phyloP scores from a whole-genome alignment of 768 basidiomycete genomes.

The Amylocystis lapponica region DNA sequence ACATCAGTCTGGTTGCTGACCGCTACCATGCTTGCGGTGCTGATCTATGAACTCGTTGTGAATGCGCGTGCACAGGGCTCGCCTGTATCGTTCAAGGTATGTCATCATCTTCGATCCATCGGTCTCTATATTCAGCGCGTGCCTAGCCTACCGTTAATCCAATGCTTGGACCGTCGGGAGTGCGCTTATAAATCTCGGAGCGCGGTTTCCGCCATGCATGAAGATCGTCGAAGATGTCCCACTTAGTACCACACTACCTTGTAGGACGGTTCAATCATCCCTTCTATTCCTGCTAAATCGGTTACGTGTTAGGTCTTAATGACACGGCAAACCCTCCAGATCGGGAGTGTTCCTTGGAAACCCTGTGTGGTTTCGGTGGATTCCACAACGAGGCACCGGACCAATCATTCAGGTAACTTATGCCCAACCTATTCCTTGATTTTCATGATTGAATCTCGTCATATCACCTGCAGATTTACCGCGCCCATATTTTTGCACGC shows the following conservation, averaged over 20 bases:
- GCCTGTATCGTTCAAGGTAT: conserved; percentile 79
- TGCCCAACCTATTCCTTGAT: background rate
- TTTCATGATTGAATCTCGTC: background rate
- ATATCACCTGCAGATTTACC: conserved; percentile 58
- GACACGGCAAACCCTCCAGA: conserved; percentile 78
- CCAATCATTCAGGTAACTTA: conserved; percentile 48
- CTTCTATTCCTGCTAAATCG: background rate
- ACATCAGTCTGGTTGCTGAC: conserved; percentile 67
- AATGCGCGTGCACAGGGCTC: conserved; percentile 75
- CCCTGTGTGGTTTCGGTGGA: conserved; percentile 88
- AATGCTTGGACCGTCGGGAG: conserved; percentile 87
- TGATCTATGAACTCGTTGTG: conserved; percentile 81
- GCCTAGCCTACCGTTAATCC: conserved; percentile 73
- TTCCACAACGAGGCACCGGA: conserved; percentile 40
- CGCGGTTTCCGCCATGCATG: conserved; percentile 93
- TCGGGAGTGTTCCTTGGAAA: conserved; percentile 65
- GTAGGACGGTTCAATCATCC: conserved; percentile 30
- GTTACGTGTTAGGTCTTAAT: conserved; percentile 52
- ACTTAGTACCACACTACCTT: conserved; percentile 49
- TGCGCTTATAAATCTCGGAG: conserved; percentile 81
- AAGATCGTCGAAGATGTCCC: conserved; percentile 57
- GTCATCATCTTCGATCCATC: too few relatives aligned
- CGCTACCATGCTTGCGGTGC: conserved; percentile 59
- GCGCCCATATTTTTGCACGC: conserved; percentile 90
- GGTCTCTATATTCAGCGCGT: background rate